A percentile compares a stretch with the other conserved stretches of the same genome.
Conservation (phyloP, 192 early-diverging fungal genomes). For the Glomus cerebriforme region DNA sequence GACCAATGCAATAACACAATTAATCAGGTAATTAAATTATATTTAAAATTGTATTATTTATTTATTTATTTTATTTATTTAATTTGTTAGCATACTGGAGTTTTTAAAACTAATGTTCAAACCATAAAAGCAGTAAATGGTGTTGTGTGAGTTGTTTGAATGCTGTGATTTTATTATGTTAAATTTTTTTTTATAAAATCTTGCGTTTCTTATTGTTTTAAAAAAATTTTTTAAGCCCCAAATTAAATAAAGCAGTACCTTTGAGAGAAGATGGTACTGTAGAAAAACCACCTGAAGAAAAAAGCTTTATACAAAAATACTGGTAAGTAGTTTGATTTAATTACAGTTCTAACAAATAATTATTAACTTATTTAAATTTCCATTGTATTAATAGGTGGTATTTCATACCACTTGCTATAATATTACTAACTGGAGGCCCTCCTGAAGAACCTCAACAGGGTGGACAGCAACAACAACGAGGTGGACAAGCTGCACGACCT, state of each 20-base stretch:
- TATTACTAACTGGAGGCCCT: neutral
- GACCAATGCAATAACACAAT: slow-evolving; percentile 11
- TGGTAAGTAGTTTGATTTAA: slow-evolving; percentile 15
- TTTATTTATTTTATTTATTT: neutral
- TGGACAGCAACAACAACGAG: slow-evolving; percentile 4
- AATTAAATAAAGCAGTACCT: slow-evolving; percentile 23
- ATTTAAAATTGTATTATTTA: neutral
- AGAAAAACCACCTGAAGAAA: slow-evolving; percentile 25
- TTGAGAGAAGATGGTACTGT: slow-evolving; percentile 22
- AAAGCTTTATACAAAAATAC: slow-evolving; percentile 33
- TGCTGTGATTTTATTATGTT: neutral
- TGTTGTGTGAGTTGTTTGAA: neutral
- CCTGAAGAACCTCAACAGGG: slow-evolving; percentile 4
- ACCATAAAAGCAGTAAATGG: slow-evolving; percentile 15
- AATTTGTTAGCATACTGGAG: neutral
- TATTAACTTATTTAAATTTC: too few species aligned
- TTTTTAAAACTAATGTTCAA: slow-evolving; percentile 28
- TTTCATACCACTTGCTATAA: neutral
- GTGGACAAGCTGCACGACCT: neutral
- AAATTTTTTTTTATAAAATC: neutral
- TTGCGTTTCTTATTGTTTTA: neutral
- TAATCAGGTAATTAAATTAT: neutral
- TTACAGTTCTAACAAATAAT: neutral
- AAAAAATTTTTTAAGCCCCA: slow-evolving; percentile 7
- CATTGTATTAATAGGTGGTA: slow-evolving; percentile 11